These are phyloP conservation scores for Oldenlandia corymbosa DNA, from an alignment of 257 asterid species.

Conservation along the genomic window DNA sequence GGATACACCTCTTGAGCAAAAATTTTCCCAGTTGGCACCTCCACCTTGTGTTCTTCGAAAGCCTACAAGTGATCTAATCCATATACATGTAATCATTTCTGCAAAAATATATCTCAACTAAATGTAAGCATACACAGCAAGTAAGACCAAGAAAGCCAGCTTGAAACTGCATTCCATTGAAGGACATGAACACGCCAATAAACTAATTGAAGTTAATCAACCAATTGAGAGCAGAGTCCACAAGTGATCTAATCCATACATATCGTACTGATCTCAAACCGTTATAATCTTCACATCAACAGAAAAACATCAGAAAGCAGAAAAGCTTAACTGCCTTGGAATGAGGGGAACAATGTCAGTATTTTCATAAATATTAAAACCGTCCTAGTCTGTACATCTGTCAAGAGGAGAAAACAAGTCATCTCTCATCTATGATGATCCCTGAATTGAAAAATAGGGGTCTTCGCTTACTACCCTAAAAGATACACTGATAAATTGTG, in stretches of 20 bases:
- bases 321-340: slow-evolving; percentile 2
- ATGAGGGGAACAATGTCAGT: slow-evolving; percentile 24
- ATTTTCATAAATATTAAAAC: slow-evolving; percentile 38
- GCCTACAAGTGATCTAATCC: not conserved
- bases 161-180: slow-evolving; percentile 1
- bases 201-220: not conserved
- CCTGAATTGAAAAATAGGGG: slow-evolving; percentile 50
- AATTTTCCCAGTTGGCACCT: not conserved
- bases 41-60: not conserved
- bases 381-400: slow-evolving; percentile 68
- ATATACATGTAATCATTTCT: not conserved
- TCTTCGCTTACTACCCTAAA: slow-evolving; percentile 52
- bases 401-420: slow-evolving; percentile 31
- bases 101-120: not conserved
- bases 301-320: slow-evolving; percentile 10
- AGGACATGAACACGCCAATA: not conserved
- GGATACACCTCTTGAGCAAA: not conserved
- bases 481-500: slow-evolving; percentile 42
- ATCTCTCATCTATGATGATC: slow-evolving; percentile 42
- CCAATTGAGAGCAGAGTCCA: not conserved
- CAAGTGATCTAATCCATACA: too few species aligned
- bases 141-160: not conserved
- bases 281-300: not conserved
- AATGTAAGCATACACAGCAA: not conserved
- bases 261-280: slow-evolving; percentile 2